phyloP scores from a whole-genome alignment of 352 stramenopile species.

The Peronospora farinosa region DNA sequence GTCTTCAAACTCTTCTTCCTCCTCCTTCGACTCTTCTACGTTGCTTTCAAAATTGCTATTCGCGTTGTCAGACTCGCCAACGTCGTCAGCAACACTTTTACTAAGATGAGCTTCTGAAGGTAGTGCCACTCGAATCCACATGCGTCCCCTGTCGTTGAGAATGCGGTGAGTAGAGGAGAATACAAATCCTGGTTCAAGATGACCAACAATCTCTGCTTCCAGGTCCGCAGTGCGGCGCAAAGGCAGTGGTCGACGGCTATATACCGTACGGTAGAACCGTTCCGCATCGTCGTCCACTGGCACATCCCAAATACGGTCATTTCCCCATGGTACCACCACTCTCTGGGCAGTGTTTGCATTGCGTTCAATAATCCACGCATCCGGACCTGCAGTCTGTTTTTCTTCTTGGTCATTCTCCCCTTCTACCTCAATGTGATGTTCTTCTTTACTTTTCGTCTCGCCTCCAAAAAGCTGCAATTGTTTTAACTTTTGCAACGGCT shows the following conservation, averaged over 20 bases:
- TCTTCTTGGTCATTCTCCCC: conserved; percentile 21
- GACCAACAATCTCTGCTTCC: conserved; percentile 47
- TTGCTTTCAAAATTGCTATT: conserved; percentile 21
- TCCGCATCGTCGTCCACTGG: conserved; percentile 36
- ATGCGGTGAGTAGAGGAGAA: conserved; percentile 46
- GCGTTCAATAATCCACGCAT: conserved; percentile 71
- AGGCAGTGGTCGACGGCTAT: conserved; percentile 46
- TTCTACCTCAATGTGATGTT: conserved; percentile 10
- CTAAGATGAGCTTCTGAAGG: conserved; percentile 11
- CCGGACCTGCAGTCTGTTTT: conserved; percentile 3
- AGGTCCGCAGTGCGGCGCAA: conserved; percentile 41
- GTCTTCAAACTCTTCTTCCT: conserved; percentile 30
- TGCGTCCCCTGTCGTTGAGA: conserved; percentile 46
- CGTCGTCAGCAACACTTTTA: conserved; percentile 5
- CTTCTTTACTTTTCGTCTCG: conserved; percentile 20
- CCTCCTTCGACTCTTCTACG: conserved; percentile 32
- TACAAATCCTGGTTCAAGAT: conserved; percentile 46
- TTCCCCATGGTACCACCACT: conserved; percentile 54
- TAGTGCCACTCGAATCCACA: conserved; percentile 63
- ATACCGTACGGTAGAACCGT: conserved; percentile 69
- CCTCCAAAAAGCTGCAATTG: conserved; percentile 5
- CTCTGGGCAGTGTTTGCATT: conserved; percentile 65
- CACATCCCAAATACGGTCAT: conserved; percentile 23
- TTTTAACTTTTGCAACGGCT: conserved; percentile 13
- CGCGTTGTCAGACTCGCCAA: conserved; percentile 18